Conservation (phyloP, 176 grass and related monocot genomes). For the Poa pratensis region DNA sequence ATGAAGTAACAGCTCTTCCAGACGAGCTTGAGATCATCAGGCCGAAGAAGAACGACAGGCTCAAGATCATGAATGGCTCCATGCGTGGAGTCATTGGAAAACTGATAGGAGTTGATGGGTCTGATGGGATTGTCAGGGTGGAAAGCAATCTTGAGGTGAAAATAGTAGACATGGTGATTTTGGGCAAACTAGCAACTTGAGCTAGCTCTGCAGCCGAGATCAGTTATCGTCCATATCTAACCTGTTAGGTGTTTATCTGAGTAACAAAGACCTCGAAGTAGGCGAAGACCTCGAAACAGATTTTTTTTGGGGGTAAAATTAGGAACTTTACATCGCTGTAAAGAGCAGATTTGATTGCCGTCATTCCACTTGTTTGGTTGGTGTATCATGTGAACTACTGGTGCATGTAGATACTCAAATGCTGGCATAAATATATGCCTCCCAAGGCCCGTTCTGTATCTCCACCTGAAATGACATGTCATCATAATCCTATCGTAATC, state of each 20-base stretch:
- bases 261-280: not conserved
- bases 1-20: constrained; percentile 46
- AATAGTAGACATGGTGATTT: constrained; percentile 75
- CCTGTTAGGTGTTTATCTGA: constrained; percentile 13
- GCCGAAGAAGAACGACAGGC: constrained; percentile 70
- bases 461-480: not conserved
- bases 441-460: not conserved
- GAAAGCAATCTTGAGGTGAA: constrained; percentile 61
- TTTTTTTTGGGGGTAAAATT: not conserved
- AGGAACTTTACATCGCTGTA: constrained; percentile 1
- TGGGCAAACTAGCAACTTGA: constrained; percentile 64
- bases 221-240: not conserved
- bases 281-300: not conserved
- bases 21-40: constrained; percentile 73
- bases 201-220: not conserved
- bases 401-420: not conserved
- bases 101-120: constrained; percentile 70
- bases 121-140: constrained; percentile 75
- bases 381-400: not conserved
- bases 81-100: constrained; percentile 57
- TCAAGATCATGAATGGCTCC: constrained; percentile 71
- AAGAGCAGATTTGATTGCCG: not conserved
- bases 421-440: not conserved
- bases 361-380: not conserved
- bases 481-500: not conserved